Conservation (phyloP, 257 asterid species). For the Buddleja alternifolia region DNA sequence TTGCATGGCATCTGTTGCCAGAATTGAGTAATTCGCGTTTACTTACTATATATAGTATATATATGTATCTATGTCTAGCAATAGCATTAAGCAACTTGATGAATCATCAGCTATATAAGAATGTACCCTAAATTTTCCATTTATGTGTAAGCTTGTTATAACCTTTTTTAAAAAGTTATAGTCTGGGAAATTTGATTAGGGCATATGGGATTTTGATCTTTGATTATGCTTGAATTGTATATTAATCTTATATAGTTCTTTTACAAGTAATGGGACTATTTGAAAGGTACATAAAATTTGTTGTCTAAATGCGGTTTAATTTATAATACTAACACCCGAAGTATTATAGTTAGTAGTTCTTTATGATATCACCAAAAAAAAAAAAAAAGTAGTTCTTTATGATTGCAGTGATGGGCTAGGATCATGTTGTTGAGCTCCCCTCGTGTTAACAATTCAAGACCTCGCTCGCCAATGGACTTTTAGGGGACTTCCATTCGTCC, state of each 20-base stretch:
- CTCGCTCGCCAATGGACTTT: too few relatives aligned
- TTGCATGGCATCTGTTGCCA: conserved; percentile 30
- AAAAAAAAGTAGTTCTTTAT: too few relatives aligned
- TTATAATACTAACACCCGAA: too few relatives aligned
- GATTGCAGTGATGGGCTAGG: too few relatives aligned
- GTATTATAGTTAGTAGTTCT: too few relatives aligned
- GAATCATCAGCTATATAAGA: conserved; percentile 1
- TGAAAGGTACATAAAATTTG: not conserved
- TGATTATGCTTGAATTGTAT: not conserved
- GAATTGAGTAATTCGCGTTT: not conserved
- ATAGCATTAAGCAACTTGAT: not conserved
- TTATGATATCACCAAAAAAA: too few relatives aligned
- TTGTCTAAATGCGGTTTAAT: too few relatives aligned
- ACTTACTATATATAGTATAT: conserved; percentile 5
- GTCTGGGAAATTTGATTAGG: conserved; percentile 23
- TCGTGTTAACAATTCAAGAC: too few relatives aligned
- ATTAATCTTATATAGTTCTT: not conserved
- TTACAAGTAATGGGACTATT: conserved; percentile 21
- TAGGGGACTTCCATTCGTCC: too few relatives aligned
- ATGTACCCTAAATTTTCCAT: conserved; percentile 30
- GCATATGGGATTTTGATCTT: conserved; percentile 12
- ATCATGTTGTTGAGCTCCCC: too few relatives aligned
- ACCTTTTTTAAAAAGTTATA: conserved; percentile 23
- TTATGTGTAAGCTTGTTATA: conserved; percentile 18
- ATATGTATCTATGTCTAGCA: not conserved